Evolutionary conservation across 345 rosid genomes (phyloP).

Genomic region (Syzygium aromaticum): DNA sequence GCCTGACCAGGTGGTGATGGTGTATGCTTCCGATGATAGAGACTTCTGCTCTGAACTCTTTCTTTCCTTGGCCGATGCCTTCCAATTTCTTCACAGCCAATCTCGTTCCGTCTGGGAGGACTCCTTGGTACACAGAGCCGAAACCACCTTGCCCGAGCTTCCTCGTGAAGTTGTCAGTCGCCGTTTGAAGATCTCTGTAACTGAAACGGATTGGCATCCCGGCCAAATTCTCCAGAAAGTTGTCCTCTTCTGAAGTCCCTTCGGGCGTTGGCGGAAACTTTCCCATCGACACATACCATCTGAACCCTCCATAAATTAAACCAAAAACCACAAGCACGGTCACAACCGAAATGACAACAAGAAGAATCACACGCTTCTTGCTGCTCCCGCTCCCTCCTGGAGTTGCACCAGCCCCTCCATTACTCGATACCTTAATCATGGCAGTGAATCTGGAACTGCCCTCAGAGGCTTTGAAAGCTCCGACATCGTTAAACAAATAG

Average conservation of each 20-base stretch:
- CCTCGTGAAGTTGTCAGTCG: constrained; percentile 68
- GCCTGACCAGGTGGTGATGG: constrained; percentile 81
- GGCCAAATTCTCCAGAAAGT: constrained; percentile 19
- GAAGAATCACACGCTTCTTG: constrained; percentile 1
- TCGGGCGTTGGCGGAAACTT: constrained; percentile 2
- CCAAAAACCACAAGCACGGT: constrained; percentile 9
- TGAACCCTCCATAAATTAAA: constrained; percentile 22
- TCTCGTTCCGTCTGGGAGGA: constrained; percentile 61
- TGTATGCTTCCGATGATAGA: constrained; percentile 88
- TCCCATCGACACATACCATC: constrained; percentile 5
- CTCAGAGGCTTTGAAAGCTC: constrained; percentile 25
- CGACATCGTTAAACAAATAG: constrained; percentile 38
- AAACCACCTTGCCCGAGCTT: constrained; percentile 96
- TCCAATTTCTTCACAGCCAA: constrained; percentile 92
- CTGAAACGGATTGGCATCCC: constrained; percentile 45
- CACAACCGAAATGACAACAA: constrained; percentile 11
- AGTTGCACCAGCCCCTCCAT: background rate
- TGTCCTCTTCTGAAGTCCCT: constrained; percentile 24
- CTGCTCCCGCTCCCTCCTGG: background rate
- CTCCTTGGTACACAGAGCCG: constrained; percentile 82
- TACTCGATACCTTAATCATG: constrained; percentile 24
- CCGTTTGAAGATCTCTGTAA: constrained; percentile 68
- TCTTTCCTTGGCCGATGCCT: constrained; percentile 92
- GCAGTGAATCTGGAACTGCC: constrained; percentile 16
- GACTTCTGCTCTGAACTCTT: constrained; percentile 93